Evolutionary conservation across 768 basidiomycete genomes (phyloP), one percentile per base, ranked within the genome.

Genomic region (Rhizopogon sp.): DNA sequence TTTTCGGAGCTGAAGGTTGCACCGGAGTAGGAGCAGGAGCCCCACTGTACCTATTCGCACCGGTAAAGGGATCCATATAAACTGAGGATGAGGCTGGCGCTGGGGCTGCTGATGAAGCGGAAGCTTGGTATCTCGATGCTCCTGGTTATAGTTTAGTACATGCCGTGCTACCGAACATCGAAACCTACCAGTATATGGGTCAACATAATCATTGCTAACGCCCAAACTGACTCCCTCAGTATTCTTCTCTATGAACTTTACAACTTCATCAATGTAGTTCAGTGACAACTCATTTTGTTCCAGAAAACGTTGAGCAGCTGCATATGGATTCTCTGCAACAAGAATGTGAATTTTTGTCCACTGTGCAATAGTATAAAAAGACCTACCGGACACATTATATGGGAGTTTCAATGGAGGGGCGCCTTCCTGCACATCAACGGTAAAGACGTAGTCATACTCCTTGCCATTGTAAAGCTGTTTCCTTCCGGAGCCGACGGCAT

Each of bases 371-470:
- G 29, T 29, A 11, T 39, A 6, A 51, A 44, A 5, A 39, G 29
- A 67, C 80, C 54, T 58, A 90, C 94, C 95, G 43, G 83, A 80
- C 25, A 81, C 84, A 67, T 98, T 98, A 70, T 91, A 98, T 0
- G 96, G 96, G 20, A 99, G 78, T 66, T 98, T 98, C 59, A 98
- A 76, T 6, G 95, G 87, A 10, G 96, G 95, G 14, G 83, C 84
- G 2, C 94, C 95, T 56, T 97, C 96, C 64, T 92, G 81, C 28
- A 98, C 87, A 64, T 98, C 97, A 37, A 99, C 95, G 65, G 97
- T 95, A 64, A 98, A 98, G n/a, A 99, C 96, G 64, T 97, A 97
- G 72, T 99, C 97, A 65, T 95, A 99, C 72, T 98, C 96, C 65
- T 87, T 87, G 16, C 97, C 97, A 62, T 93, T 71, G 65, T 89